A percentile compares a stretch with the other conserved stretches of the same genome.
Evolutionary conservation across 2,329 filamentous ascomycete species (phyloP).

Genomic region (Hypoxylon sp.): DNA sequence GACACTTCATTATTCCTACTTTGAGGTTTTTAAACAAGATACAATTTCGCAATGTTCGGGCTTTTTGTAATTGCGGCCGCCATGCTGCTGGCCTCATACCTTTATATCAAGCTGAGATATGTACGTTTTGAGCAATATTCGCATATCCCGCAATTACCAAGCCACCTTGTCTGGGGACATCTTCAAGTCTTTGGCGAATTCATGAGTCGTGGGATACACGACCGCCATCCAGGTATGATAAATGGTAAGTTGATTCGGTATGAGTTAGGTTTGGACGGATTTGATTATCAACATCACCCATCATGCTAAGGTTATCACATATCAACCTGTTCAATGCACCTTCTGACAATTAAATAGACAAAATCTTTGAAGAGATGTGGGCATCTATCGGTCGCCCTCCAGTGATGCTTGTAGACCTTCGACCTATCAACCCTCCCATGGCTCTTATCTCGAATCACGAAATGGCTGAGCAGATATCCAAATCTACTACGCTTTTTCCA

Average conservation of each 20-base stretch:
- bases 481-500: constrained; percentile 36
- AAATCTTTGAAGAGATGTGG: constrained; percentile 43
- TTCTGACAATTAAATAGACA: constrained; percentile 25
- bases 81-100: constrained; percentile 26
- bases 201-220: constrained; percentile 51
- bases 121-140: constrained; percentile 35
- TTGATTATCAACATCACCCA: no score
- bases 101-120: constrained; percentile 33
- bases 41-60: no score
- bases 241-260: constrained; percentile 3
- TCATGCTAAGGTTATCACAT: no score
- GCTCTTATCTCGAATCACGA: constrained; percentile 35
- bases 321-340: not conserved
- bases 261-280: not conserved
- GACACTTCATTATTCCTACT: no score
- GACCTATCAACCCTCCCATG: constrained; percentile 38
- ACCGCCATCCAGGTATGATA: constrained; percentile 35
- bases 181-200: constrained; percentile 37
- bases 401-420: constrained; percentile 41
- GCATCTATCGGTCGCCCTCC: constrained; percentile 34
- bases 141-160: constrained; percentile 35
- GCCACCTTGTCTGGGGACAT: constrained; percentile 33
- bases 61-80: constrained; percentile 23
- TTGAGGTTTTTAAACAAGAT: no score
- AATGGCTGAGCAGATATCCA: constrained; percentile 41